Conservation (phyloP, 2,329 filamentous ascomycete genomes). For the Hypoxylon sp. region DNA sequence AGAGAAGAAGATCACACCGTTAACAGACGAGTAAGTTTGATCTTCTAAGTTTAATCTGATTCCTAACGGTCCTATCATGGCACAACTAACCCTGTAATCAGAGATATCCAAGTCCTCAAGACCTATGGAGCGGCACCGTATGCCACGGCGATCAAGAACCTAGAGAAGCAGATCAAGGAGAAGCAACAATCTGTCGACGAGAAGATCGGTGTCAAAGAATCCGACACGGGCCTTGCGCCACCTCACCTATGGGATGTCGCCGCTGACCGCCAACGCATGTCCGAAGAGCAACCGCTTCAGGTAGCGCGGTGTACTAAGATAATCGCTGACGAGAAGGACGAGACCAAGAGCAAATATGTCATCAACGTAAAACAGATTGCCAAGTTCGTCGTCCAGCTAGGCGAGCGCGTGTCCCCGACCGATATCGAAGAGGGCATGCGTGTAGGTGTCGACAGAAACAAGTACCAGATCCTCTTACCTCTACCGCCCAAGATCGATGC, state of each 20-base stretch:
- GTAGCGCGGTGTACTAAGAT: constrained; percentile 99
- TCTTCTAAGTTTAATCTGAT: too few relatives aligned
- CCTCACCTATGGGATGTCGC: constrained; percentile 99
- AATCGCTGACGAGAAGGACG: constrained; percentile 95
- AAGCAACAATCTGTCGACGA: constrained; percentile 98
- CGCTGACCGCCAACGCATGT: constrained; percentile 98
- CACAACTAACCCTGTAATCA: constrained; percentile 59
- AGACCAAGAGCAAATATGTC: constrained; percentile 99
- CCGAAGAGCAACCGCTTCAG: constrained; percentile 96
- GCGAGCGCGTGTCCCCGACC: constrained; percentile 95
- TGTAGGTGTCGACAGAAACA: constrained; percentile 97
- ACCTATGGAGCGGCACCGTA: constrained; percentile 98
- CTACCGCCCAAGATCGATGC: constrained; percentile 98
- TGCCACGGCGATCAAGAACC: constrained; percentile 91
- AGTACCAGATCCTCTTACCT: constrained; percentile 98
- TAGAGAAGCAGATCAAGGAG: constrained; percentile 99
- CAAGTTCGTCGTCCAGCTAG: constrained; percentile 98
- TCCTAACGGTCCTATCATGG: not conserved
- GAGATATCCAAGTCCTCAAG: constrained; percentile 99
- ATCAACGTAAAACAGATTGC: constrained; percentile 99
- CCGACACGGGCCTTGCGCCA: constrained; percentile 96
- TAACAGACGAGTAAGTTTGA: constrained; percentile 91
- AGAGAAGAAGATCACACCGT: constrained; percentile 99
- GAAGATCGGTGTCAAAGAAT: constrained; percentile 98
- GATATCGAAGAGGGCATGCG: constrained; percentile 99